Evolutionary conservation across 768 basidiomycete genomes (phyloP), one percentile per base, ranked within the genome.

Genomic region (Trametes cubensis): DNA sequence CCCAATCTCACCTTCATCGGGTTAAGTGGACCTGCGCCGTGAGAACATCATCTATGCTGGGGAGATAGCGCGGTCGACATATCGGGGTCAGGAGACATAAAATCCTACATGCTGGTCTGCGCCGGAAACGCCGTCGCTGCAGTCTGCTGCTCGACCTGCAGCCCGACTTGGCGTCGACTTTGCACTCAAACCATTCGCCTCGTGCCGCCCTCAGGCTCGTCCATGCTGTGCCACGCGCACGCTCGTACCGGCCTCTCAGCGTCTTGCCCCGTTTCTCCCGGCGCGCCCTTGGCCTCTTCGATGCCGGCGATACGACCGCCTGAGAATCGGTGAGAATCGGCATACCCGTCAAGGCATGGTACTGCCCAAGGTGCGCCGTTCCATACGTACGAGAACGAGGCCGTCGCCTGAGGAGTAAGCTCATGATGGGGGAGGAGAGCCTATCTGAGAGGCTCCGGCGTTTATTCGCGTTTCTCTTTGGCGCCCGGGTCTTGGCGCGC

Each of bases 61-160:
- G 58, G 58, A 44, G 58, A 51, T 59, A 59, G 41, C 34, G 20
- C 49, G 58, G 58, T 41, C 13, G 28, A 44, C 25, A 44, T 21
- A 40, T 21, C 51, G 51, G 38, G 21, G 34, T 30, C 45, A 39
- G 34, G 40, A 41, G 23, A 28, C 53, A 54, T 49, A 28, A 49
- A 49, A 14, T 47, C 46, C n/a, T 21, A n/a, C 20, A 11, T 34
- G 34, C 34, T 34, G 34, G 34, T 34, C 34, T 25, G n/a, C 46
- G 46, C 26, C 23, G 46, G 25, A 6, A 41, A 26, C 45, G 56
- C 34, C 21, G 47, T 49, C 34, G 49, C 56, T 28, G 41, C 45
- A 15, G 30, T 20, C 25, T 34, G 23, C 25, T 23, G 54, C 34
- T 41, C 25, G 11, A 47, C 21, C 25, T 28, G 25, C 14, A 26